Base-by-base conservation (phyloP, 306 rosid genomes). In the Biancaea sappan region DNA sequence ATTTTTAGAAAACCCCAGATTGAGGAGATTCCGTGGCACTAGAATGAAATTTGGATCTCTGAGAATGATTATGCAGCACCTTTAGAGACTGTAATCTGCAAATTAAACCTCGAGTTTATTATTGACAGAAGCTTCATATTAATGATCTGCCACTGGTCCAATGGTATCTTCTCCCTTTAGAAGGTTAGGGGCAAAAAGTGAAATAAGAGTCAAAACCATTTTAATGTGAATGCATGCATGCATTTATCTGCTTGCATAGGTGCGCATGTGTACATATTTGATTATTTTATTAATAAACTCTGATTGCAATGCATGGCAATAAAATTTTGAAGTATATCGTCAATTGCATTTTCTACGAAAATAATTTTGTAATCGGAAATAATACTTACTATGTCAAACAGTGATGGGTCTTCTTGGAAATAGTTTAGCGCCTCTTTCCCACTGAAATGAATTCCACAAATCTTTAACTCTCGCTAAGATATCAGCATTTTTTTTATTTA, bases 371-470 rank as follows among this genome's bases (percentile, higher is more conserved):
- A 32, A 35, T 26, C 47, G 66, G 46, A 80, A 70, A 63, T 16
- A 73, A 34, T 52, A 38, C 86, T 72, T 86, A 93, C 98, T 79
- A 87, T 25, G 74, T 89, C 84, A 83, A 91, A 94, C 26, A 94
- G 76, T 11, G 86, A 79, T 1, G 86, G 87, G 18, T 94, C 96
- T 67, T 85, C 92, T 28, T 80, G 84, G 85, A 94, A 94, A 86
- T 94, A 94, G 63, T 87, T 65, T 64, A 91, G 91, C 0, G 98
- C 98, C 71, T 94, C 97, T 78, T 91, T 79, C 70, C 98, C 98
- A 38, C 97, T 91, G 85, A 73, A 58, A 74, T 78, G 41, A 40
- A 68, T 29, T 5, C 15, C 41, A 54, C n/a, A 71, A 62, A 47
- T 35, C 25, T 50, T 38, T n/a, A 77, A 61, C 35, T 22, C 35